A percentile compares a stretch with the other conserved stretches of the same genome.
phyloP scores from a whole-genome alignment of 1,139 yeast genomes.

The Blastobotrys capitulatus region DNA sequence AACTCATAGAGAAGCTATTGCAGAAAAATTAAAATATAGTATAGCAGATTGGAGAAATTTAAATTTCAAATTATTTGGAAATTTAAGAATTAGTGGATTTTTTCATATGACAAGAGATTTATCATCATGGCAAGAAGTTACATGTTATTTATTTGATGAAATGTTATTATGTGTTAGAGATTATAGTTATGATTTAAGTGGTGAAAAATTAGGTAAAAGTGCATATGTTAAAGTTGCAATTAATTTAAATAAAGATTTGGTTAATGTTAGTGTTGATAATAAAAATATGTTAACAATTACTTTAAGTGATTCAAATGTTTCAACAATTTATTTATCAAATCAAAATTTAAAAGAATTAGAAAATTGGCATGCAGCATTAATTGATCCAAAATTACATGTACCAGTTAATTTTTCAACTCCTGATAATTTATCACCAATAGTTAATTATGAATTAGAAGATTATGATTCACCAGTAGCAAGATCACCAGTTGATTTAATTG shows the following conservation, averaged over 20 bases:
- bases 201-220: slow-evolving; percentile 11
- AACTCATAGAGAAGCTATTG: slow-evolving; percentile 5
- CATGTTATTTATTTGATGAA: slow-evolving; percentile 23
- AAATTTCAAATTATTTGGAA: slow-evolving; percentile 19
- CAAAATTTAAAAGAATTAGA: slow-evolving; percentile 7
- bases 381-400: slow-evolving; percentile 12
- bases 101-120: slow-evolving; percentile 20
- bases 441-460: not conserved
- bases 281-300: slow-evolving; percentile 13
- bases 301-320: slow-evolving; percentile 13
- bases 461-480: slow-evolving; percentile 6
- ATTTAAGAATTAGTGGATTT: slow-evolving; percentile 18
- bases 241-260: slow-evolving; percentile 18
- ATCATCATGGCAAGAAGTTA: slow-evolving; percentile 20
- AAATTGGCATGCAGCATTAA: slow-evolving; percentile 16
- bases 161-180: slow-evolving; percentile 19
- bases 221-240: slow-evolving; percentile 19
- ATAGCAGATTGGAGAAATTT: slow-evolving; percentile 19
- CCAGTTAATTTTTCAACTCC: slow-evolving; percentile 10
- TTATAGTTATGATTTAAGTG: slow-evolving; percentile 6
- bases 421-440: not conserved
- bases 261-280: slow-evolving; percentile 13
- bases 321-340: slow-evolving; percentile 15
- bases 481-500: slow-evolving; percentile 20
- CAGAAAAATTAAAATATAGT: slow-evolving; percentile 13